phyloP scores from a whole-genome alignment of 2,329 filamentous ascomycete genomes.

The Epichloe bromicola region DNA sequence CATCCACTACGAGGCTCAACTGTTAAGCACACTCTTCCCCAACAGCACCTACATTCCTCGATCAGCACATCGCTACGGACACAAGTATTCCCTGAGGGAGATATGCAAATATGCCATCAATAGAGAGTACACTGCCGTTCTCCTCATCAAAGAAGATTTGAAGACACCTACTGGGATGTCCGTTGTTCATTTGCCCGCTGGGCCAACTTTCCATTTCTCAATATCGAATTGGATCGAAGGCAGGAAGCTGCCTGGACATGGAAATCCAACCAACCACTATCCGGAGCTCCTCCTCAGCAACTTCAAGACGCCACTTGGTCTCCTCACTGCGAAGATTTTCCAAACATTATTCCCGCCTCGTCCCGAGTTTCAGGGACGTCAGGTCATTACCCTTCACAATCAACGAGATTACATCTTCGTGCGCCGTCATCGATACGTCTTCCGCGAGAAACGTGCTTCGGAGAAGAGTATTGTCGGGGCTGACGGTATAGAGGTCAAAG shows the following conservation, averaged over 20 bases:
- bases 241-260: conserved; percentile 78
- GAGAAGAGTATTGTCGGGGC: conserved; percentile 76
- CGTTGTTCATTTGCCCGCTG: conserved; percentile 68
- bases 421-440: conserved; percentile 78
- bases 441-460: conserved; percentile 73
- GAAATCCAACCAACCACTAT: conserved; percentile 75
- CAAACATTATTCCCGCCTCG: conserved; percentile 46
- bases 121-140: conserved; percentile 68
- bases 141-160: conserved; percentile 78
- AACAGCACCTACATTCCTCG: conserved; percentile 79
- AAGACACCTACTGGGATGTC: conserved; percentile 76
- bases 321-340: conserved; percentile 78
- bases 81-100: conserved; percentile 87
- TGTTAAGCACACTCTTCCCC: conserved; percentile 73
- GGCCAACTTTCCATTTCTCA: conserved; percentile 86
- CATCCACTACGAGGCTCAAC: conserved; percentile 68
- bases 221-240: conserved; percentile 86
- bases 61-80: conserved; percentile 66
- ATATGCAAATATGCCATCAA: conserved; percentile 77
- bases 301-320: conserved; percentile 84
- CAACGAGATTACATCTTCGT: conserved; percentile 96
- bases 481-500: conserved; percentile 73
- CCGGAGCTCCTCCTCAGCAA: conserved; percentile 87
- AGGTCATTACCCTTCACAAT: conserved; percentile 87
- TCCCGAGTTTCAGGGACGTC: conserved; percentile 73